Conservation (phyloP, 2,329 filamentous ascomycete genomes). For the Sclerotinia nivalis region DNA sequence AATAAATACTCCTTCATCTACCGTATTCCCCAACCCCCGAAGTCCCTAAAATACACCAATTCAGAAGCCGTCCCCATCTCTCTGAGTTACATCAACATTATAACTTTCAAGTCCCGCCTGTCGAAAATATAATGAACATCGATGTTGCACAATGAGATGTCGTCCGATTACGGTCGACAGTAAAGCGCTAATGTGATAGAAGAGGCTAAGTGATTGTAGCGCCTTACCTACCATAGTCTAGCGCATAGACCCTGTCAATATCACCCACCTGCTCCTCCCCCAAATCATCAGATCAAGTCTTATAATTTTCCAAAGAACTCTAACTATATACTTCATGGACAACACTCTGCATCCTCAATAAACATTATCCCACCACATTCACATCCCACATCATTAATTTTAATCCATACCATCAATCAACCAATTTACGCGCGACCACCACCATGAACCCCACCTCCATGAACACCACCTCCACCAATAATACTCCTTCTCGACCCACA, state of each 20-base stretch:
- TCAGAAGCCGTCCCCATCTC: background rate
- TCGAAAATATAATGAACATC: background rate
- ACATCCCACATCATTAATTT: background rate
- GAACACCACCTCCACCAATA: background rate
- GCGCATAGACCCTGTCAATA: background rate
- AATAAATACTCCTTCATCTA: background rate
- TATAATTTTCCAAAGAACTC: background rate
- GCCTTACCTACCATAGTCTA: background rate
- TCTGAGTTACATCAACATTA: background rate
- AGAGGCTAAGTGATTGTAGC: background rate
- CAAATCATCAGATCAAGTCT: background rate
- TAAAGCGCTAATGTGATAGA: background rate
- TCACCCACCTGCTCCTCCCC: background rate
- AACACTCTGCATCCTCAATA: background rate
- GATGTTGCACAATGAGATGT: background rate
- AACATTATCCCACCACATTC: background rate
- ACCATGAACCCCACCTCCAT: background rate
- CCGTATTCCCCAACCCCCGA: background rate
- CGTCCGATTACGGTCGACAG: slow-evolving; percentile 14
- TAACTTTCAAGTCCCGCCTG: background rate
- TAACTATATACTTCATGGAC: background rate
- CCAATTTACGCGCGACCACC: background rate
- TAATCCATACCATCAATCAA: background rate
- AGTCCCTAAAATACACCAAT: background rate
- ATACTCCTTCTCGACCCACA: slow-evolving; percentile 8